These are phyloP conservation scores for Pichia manshurica DNA, from an alignment of 805 yeast genomes.

Conservation along the genomic window DNA sequence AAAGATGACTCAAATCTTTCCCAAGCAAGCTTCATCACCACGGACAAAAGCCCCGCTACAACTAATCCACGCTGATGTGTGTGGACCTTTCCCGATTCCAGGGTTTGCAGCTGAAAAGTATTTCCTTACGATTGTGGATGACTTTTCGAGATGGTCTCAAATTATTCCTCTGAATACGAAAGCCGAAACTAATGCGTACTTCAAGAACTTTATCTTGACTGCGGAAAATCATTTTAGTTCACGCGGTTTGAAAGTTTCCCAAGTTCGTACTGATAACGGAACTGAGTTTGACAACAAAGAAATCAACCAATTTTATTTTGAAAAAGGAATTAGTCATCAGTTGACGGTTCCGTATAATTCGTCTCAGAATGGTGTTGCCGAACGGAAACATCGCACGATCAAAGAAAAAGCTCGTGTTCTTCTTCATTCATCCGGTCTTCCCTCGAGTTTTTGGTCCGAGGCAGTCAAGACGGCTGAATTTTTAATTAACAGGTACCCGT, in stretches of 20 bases:
- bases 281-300: not conserved
- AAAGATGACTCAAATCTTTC: not conserved
- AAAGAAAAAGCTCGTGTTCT: slow-evolving; percentile 1
- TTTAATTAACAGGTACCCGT: slow-evolving; percentile 3
- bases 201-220: not conserved
- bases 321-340: slow-evolving; percentile 7
- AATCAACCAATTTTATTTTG: not conserved
- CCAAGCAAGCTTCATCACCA: not conserved
- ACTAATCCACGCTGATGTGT: slow-evolving; percentile 1
- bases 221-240: not conserved
- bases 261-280: not conserved
- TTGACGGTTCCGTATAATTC: slow-evolving; percentile 8
- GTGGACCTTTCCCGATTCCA: slow-evolving; percentile 10
- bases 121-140: slow-evolving; percentile 9
- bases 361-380: slow-evolving; percentile 14
- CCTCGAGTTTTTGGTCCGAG: slow-evolving; percentile 5
- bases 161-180: slow-evolving; percentile 1
- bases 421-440: not conserved
- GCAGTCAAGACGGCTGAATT: slow-evolving; percentile 8
- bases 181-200: not conserved
- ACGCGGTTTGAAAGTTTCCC: not conserved
- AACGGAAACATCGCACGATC: slow-evolving; percentile 9
- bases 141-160: slow-evolving; percentile 5
- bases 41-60: not conserved
- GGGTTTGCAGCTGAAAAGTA: slow-evolving; percentile 3